Percentiles rank a stretch among this genome's conserved stretches.
Conservation (phyloP, 192 early-diverging fungal species). For the Helicostylum pulchrum region DNA sequence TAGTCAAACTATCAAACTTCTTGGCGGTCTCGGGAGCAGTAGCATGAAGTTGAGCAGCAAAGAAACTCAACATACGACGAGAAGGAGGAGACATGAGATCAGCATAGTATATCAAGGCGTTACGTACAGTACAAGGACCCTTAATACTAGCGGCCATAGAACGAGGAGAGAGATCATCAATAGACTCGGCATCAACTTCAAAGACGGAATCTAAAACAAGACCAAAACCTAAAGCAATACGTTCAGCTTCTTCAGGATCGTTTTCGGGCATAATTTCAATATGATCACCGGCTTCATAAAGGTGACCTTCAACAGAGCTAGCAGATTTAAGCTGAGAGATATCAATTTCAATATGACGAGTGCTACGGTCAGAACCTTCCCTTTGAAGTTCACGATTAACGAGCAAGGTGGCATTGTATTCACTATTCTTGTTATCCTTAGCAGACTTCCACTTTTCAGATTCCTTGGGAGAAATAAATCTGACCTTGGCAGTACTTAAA, state of each 20-base stretch:
- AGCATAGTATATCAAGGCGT: conserved; percentile 46
- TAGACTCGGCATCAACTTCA: conserved; percentile 33
- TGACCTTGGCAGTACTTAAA: conserved; percentile 11
- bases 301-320: not conserved
- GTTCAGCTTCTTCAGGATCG: conserved; percentile 33
- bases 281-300: conserved; percentile 51
- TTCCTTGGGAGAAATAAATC: conserved; percentile 19
- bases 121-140: conserved; percentile 44
- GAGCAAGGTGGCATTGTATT: conserved; percentile 31
- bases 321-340: conserved; percentile 5
- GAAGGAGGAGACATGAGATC: conserved; percentile 44
- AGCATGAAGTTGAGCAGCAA: conserved; percentile 36
- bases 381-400: conserved; percentile 44
- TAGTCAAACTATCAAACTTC: conserved; percentile 25
- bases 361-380: conserved; percentile 36
- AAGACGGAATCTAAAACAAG: conserved; percentile 52
- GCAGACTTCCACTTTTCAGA: conserved; percentile 8
- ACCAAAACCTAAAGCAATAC: conserved; percentile 42
- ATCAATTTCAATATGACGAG: conserved; percentile 43
- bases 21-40: conserved; percentile 33
- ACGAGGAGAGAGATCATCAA: conserved; percentile 36
- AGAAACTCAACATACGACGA: conserved; percentile 37
- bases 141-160: conserved; percentile 41
- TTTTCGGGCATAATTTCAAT: conserved; percentile 52
- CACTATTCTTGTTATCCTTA: conserved; percentile 18